Conservation (phyloP, 345 rosid species). For the Melaleuca alternifolia region DNA sequence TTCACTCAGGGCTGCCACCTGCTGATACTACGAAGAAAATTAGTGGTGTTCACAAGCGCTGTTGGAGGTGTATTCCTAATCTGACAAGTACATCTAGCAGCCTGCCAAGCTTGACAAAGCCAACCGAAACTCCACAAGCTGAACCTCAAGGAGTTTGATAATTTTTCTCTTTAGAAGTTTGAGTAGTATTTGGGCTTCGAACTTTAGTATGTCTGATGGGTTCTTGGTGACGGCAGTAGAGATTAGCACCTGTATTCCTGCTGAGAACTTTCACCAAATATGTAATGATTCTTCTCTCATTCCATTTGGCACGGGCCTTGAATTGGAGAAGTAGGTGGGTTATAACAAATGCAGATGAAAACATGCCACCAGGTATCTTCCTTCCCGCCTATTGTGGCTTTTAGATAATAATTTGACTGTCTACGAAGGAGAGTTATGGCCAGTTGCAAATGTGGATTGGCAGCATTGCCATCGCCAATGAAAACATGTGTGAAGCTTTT, state of each 20-base stretch:
- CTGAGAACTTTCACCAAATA: not conserved
- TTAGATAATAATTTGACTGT: not conserved
- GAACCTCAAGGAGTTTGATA: conserved; percentile 50
- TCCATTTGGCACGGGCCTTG: not conserved
- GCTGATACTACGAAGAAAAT: conserved; percentile 81
- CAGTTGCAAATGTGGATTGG: not conserved
- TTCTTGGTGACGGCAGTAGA: not conserved
- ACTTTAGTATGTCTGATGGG: not conserved
- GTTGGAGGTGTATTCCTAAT: conserved; percentile 81
- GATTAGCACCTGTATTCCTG: not conserved
- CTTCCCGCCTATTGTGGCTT: not conserved
- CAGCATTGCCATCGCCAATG: not conserved
- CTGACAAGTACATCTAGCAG: conserved; percentile 21
- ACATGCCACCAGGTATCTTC: not conserved
- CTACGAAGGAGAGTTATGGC: not conserved
- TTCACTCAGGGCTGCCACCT: conserved; percentile 46
- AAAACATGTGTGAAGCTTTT: not conserved
- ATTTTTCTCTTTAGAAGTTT: not conserved
- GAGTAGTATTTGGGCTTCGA: not conserved
- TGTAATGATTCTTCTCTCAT: not conserved
- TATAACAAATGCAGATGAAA: not conserved
- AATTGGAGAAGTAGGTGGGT: not conserved
- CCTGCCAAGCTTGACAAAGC: not conserved
- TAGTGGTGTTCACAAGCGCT: conserved; percentile 82
- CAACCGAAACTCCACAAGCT: too few relatives aligned